These are phyloP conservation scores for Irpex sp. DNA, from an alignment of 1,284 basidiomycete genomes.

Conservation along the genomic window DNA sequence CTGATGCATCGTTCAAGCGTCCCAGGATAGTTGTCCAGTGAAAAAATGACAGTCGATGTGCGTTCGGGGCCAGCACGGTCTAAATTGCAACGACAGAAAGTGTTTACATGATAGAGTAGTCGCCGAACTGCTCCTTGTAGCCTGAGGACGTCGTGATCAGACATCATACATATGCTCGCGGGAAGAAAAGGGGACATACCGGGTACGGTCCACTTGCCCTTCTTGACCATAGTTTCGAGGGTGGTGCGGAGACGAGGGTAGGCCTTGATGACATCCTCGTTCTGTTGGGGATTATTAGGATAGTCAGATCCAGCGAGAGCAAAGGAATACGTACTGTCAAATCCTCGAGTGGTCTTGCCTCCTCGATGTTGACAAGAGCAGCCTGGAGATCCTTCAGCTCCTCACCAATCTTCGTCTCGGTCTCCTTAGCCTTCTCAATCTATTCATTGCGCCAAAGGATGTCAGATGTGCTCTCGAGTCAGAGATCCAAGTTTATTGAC, in stretches of 20 bases:
- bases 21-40: neutral
- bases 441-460: constrained; percentile 28
- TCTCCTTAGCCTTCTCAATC: constrained; percentile 91
- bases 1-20: neutral
- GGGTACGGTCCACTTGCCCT: constrained; percentile 98
- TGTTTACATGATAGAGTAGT: constrained; percentile 82
- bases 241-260: constrained; percentile 91
- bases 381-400: constrained; percentile 92
- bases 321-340: constrained; percentile 66
- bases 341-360: constrained; percentile 97
- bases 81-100: constrained; percentile 10
- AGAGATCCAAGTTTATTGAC: constrained; percentile 29
- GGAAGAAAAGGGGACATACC: constrained; percentile 44
- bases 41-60: neutral
- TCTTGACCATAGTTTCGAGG: constrained; percentile 96
- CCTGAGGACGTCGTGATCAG: constrained; percentile 37
- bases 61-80: constrained; percentile 2
- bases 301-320: constrained; percentile 1
- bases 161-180: neutral
- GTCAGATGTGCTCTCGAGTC: neutral
- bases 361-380: constrained; percentile 96
- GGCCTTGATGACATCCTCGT: constrained; percentile 88
- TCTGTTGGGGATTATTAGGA: constrained; percentile 37
- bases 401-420: constrained; percentile 86
- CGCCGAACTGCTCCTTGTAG: constrained; percentile 93